Conservation (phyloP, 768 basidiomycete species). For the Crucibulum laeve region DNA sequence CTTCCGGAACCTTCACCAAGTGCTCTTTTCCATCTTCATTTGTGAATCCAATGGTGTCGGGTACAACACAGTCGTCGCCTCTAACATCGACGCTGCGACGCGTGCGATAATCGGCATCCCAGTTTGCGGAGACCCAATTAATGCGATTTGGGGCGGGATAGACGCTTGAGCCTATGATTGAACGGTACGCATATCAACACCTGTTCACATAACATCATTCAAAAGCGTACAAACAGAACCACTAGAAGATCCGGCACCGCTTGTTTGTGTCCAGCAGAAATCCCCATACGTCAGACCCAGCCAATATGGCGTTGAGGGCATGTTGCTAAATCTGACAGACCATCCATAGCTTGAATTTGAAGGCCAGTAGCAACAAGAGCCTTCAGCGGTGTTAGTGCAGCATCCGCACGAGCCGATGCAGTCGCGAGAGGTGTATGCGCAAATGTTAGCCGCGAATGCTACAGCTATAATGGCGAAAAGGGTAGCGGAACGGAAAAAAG, state of each 20-base stretch:
- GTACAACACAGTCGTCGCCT: neutral
- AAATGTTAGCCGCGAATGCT: neutral
- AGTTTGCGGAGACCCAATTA: neutral
- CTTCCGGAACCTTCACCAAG: neutral
- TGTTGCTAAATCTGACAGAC: neutral
- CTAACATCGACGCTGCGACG: neutral
- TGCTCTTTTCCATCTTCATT: constrained; percentile 1
- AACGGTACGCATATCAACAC: neutral
- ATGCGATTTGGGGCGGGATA: neutral
- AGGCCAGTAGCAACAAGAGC: constrained; percentile 2
- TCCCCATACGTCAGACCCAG: neutral
- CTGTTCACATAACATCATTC: neutral
- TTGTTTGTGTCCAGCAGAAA: constrained; percentile 1
- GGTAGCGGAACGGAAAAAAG: no score
- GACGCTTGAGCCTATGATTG: neutral
- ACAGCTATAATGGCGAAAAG: neutral
- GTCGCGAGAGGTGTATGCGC: neutral
- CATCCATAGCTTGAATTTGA: constrained; percentile 1
- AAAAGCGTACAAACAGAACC: neutral
- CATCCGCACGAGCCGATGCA: neutral
- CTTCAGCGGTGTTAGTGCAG: neutral
- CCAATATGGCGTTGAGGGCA: neutral
- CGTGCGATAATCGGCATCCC: neutral
- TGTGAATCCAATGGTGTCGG: neutral
- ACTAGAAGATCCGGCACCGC: constrained; percentile 1